Base-by-base conservation (phyloP, 768 basidiomycete genomes). In the Saitozyma podzolica region DNA sequence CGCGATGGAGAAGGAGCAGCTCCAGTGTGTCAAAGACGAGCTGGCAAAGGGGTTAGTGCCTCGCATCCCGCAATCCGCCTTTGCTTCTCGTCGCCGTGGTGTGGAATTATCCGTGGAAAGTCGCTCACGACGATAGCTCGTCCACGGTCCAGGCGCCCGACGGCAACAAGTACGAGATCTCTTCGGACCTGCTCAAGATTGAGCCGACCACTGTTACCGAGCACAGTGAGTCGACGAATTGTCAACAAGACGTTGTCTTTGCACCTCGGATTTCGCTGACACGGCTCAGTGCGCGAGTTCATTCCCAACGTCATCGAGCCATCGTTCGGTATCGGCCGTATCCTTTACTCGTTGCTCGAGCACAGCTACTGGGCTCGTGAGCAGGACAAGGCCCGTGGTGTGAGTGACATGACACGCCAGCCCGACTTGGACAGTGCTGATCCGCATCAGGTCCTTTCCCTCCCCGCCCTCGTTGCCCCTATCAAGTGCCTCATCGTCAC, bases 271-370 rank as follows among this genome's bases (percentile, higher is more conserved):
- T n/a, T n/a, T 19, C 11, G 69, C 60, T 67, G 37, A 56, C 45
- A 11, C 54, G 52, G 58, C 61, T 0, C 75, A 96, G 93, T 91
- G 68, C 91, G 95, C 67, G 94, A 97, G 81, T 96, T 85, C 81
- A 92, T 87, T 59, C 96, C 95, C 43, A 98, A 97, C 80, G 96
- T 99, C 80, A 95, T 98, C 78, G 95, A 97, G 79, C 94, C 96
- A 20, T 99, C 96, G 5, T 96, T 97, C 80, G 95, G 96, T 63
- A 86, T 98, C 68, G 95, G 95, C 58, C 92, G 95, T 58, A 96
- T 98, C 72, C 83, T 97, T 51, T 97, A 97, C 80, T 87, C 86
- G 39, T 84, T 98, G 56, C 86, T 99, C 41, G 96, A 99, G 80
- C 96, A 98, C 83, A 87, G 86, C 72, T 99, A 88, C 84, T 98